phyloP scores from a whole-genome alignment of 352 stramenopile genomes.

The Phytophthora pini region DNA sequence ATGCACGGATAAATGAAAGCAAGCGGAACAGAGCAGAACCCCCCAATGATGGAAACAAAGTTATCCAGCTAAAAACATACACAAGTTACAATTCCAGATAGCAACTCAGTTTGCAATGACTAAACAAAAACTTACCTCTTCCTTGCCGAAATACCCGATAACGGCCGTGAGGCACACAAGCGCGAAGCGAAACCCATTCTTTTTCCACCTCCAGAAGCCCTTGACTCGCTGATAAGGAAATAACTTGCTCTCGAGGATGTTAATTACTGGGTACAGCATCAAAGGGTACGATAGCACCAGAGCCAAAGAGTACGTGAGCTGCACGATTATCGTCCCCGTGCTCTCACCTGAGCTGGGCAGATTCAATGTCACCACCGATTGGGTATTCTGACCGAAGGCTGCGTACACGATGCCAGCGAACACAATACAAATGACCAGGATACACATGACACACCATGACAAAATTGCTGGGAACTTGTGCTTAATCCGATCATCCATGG shows the following conservation, averaged over 20 bases:
- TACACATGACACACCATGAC: constrained; percentile 45
- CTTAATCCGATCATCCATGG: constrained; percentile 55
- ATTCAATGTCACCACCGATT: constrained; percentile 65
- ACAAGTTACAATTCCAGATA: not conserved
- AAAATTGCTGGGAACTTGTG: constrained; percentile 63
- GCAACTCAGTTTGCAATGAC: not conserved
- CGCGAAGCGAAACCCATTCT: constrained; percentile 65
- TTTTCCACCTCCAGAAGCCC: constrained; percentile 65
- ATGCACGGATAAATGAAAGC: constrained; percentile 75
- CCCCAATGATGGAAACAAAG: constrained; percentile 70
- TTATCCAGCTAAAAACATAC: constrained; percentile 49
- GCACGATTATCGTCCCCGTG: constrained; percentile 57
- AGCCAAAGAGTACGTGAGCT: constrained; percentile 66
- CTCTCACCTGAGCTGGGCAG: constrained; percentile 53
- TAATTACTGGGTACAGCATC: constrained; percentile 74
- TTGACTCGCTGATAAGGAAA: constrained; percentile 49
- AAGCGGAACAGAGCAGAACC: constrained; percentile 71
- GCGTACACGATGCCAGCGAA: constrained; percentile 57
- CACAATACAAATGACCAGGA: constrained; percentile 50
- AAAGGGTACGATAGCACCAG: constrained; percentile 69
- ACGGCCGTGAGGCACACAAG: constrained; percentile 65
- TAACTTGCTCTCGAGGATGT: constrained; percentile 64
- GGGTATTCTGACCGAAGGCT: constrained; percentile 49
- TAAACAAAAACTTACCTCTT: constrained; percentile 32
- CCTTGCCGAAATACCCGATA: constrained; percentile 66